Base-by-base conservation (phyloP, 2,329 filamentous ascomycete genomes). In the Ophiostoma triangulosporum region DNA sequence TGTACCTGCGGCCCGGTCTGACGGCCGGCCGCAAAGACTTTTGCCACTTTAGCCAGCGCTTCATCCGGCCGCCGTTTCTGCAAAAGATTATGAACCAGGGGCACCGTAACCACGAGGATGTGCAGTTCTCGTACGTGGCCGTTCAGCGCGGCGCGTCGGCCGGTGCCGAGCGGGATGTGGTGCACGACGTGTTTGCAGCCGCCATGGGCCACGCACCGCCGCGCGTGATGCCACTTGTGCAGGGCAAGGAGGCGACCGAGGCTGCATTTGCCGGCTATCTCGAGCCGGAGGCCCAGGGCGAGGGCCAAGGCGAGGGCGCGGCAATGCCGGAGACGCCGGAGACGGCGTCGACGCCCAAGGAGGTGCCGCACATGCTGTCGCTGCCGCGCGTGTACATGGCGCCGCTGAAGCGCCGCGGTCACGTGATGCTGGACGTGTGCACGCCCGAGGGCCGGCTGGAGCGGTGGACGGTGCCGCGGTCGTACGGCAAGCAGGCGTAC, bases 1-100 rank as follows among this genome's bases (percentile, higher is more conserved):
- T 98, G 86, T 96, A 95, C 64, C 72, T 76, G 20, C 73, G 75
- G 0, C 76, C 83, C 0, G 88, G 89, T 0, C 73, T 84, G 52
- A 81, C 79, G 52, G 71, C 71, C 27, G 88, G 89, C 6, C 80
- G 91, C 53, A 90, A 89, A 62, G 90, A 97, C 64, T 93, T 84
- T 64, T 98, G 93, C 67, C 86, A 85, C 66, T 97, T 98, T 67
- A 78, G 75, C 57, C 93, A 98, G 69, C 81, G 93, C 48, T 97
- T 88, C 64, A 84, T 89, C 50, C 81, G 90, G 0, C 93, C 93
- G 0, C 71, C 74, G 0, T 96, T 90, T 66, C 74, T 96, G 53
- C 88, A 94, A 64, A 77, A 77, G 48, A 76, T 97, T 48, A 71
- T 94, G 20, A 78, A 80, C 17, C 81, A 78, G 24, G 72, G 72